Evolutionary conservation across 2,329 filamentous ascomycete species (phyloP).

Genomic region (Pleomassaria siparia): DNA sequence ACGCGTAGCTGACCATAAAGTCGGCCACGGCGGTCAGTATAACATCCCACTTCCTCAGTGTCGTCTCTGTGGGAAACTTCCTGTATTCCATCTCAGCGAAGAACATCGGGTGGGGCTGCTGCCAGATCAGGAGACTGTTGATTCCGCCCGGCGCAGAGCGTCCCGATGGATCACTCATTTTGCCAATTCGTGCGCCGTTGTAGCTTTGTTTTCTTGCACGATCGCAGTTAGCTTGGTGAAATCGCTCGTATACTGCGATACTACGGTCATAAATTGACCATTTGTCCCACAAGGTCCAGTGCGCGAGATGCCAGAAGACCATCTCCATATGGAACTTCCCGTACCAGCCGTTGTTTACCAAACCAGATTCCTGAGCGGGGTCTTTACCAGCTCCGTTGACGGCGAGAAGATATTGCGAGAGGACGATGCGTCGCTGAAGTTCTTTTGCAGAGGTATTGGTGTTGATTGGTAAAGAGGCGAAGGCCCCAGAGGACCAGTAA

Average conservation of each 20-base stretch:
- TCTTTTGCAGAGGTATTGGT: conserved; percentile 48
- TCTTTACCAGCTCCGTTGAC: conserved; percentile 55
- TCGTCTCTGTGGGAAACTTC: conserved; percentile 46
- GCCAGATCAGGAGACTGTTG: conserved; percentile 64
- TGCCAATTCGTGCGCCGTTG: conserved; percentile 51
- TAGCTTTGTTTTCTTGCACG: conserved; percentile 43
- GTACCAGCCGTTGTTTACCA: conserved; percentile 59
- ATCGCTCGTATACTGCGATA: conserved; percentile 53
- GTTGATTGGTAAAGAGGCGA: conserved; percentile 51
- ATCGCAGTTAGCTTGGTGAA: conserved; percentile 43
- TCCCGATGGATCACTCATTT: conserved; percentile 61
- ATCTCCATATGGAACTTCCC: conserved; percentile 61
- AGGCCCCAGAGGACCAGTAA: conserved; percentile 56
- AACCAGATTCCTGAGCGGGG: conserved; percentile 52
- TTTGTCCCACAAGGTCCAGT: conserved; percentile 55
- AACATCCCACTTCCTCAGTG: conserved; percentile 56
- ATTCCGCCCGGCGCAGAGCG: conserved; percentile 61
- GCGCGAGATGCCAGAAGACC: conserved; percentile 56
- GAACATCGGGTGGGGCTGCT: conserved; percentile 63
- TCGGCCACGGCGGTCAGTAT: conserved; percentile 56
- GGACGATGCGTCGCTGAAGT: conserved; percentile 55
- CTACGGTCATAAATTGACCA: conserved; percentile 50
- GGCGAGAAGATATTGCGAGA: conserved; percentile 57
- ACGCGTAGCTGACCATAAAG: conserved; percentile 63
- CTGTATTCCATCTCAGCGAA: conserved; percentile 61